A percentile compares a stretch with the other conserved stretches of the same genome.
Evolutionary conservation across 2,329 filamentous ascomycete genomes (phyloP).

Genomic region (Beauveria bassiana): DNA sequence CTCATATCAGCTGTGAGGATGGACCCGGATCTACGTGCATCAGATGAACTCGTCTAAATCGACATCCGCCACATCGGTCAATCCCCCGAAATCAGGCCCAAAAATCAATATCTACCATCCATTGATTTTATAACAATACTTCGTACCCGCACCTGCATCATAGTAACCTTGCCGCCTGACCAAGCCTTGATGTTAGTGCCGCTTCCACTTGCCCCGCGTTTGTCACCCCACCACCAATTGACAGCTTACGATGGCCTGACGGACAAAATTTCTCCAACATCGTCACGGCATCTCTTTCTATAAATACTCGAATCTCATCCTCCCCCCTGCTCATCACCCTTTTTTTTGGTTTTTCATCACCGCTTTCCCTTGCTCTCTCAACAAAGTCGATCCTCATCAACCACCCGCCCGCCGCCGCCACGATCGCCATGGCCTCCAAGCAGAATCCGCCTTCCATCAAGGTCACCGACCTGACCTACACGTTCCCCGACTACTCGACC

Average conservation of each 20-base stretch:
- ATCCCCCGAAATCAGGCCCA: no score
- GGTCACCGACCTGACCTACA: conserved; percentile 74
- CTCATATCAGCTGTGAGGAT: neutral
- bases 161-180: neutral
- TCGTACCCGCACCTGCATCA: neutral
- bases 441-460: conserved; percentile 53
- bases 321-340: neutral
- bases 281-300: neutral
- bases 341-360: no score
- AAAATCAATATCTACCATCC: neutral
- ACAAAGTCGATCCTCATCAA: neutral
- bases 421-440: conserved; percentile 20
- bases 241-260: neutral
- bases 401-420: neutral
- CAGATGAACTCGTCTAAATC: neutral
- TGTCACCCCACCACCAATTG: conserved; percentile 2
- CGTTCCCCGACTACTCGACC: conserved; percentile 76
- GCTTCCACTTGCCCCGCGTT: neutral
- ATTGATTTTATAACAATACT: neutral
- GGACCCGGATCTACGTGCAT: neutral
- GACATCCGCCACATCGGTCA: neutral
- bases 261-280: neutral
- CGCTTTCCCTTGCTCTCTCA: neutral
- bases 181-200: neutral
- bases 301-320: neutral